These are phyloP conservation scores for Creolimax fragrantissima DNA, from an alignment of 78 protist genomes.

Conservation along the genomic window DNA sequence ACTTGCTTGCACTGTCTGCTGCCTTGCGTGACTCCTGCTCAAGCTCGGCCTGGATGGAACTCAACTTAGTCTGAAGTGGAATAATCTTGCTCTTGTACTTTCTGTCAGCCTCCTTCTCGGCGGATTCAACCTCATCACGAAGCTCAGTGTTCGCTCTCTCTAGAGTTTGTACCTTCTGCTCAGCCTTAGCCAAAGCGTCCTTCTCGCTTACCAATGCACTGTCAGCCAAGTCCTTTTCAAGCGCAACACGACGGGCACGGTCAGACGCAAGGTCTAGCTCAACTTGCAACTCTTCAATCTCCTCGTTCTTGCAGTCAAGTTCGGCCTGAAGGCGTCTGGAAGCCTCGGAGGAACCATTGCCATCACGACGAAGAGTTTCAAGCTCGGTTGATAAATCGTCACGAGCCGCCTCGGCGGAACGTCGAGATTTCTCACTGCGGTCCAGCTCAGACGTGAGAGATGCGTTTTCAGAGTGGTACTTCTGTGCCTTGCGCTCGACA, in stretches of 20 bases:
- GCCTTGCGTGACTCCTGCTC: not conserved
- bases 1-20: conserved; percentile 1
- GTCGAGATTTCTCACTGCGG: conserved; percentile 16
- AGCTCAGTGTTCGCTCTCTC: not conserved
- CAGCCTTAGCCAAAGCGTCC: not conserved
- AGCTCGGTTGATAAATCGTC: conserved; percentile 12
- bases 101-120: not conserved
- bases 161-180: not conserved
- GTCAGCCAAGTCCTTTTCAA: not conserved
- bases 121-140: not conserved
- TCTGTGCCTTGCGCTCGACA: conserved; percentile 18
- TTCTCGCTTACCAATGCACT: not conserved
- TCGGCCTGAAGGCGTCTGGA: conserved; percentile 22
- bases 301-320: conserved; percentile 12
- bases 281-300: conserved; percentile 20
- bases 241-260: not conserved
- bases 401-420: conserved; percentile 31
- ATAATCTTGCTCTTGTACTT: not conserved
- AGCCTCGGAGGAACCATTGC: not conserved
- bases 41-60: not conserved
- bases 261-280: conserved; percentile 8
- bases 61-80: not conserved
- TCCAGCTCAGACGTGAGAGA: not conserved
- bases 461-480: not conserved
- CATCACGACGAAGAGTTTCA: not conserved